Evolutionary conservation across 202 grass and related monocot genomes (phyloP), one percentile per base, ranked within the genome.

Genomic region (Musa balbisiana): DNA sequence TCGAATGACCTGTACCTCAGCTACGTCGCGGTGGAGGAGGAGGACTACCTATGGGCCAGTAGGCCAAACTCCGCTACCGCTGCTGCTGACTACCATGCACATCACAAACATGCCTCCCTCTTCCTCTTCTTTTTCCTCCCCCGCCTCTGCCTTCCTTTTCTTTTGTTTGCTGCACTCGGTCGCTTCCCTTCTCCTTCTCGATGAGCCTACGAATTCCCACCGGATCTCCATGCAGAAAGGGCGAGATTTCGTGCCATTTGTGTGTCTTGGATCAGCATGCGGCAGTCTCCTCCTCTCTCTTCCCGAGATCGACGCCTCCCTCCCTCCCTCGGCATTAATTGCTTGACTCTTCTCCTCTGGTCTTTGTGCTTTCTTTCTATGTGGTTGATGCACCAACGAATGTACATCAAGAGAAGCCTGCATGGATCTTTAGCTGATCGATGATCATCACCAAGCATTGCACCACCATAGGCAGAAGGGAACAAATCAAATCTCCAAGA

Each of bases 61-160:
- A 68, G 14, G 51, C 55, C n/a, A 55, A 17, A 51, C 19, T 27
- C 33, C 33, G 33, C 27, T 59, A 21, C 15, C 73, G 51, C 62
- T 80, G 33, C 55, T 67, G 65, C 75, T 75, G 83, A 87, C 69
- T 85, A 83, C 85, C 80, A 82, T 69, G 82, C 75, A 83, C 33
- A 43, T 43, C 2, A 1, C 66, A 66, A 51, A 76, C 52, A 69
- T 73, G 49, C 21, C 13, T 49, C 22, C 15, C 16, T 4, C 66
- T 10, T 2, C 16, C 16, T 51, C 5, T 51, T 25, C 14, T 17
- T 43, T 11, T 49, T 51, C 51, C 51, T 70, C 11, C 43, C 17
- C 49, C 43, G 33, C 12, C 64, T 67, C 27, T 33, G 14, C 15
- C 16, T 67, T 2, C n/a, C n/a, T 16, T 24, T 15, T n/a, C 49